Conservation (phyloP, 768 basidiomycete species). For the Pleurotus tuber-regium region DNA sequence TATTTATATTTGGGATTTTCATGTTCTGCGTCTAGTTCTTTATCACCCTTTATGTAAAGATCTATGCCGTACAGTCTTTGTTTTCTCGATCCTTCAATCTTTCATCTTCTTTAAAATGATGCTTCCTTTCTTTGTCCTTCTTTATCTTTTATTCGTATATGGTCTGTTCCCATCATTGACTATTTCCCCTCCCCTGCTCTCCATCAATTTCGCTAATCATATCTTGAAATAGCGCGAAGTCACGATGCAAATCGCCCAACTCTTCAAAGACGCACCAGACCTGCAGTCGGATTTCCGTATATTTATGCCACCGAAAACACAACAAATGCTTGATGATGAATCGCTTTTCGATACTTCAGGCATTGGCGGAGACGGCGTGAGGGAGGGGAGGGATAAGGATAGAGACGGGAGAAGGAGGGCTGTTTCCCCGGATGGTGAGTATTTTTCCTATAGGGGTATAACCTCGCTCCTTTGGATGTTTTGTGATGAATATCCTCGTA, state of each 20-base stretch:
- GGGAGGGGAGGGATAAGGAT: no score
- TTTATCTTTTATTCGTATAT: not conserved
- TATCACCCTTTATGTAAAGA: no score
- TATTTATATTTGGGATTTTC: no score
- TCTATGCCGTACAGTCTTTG: no score
- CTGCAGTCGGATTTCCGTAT: constrained; percentile 70
- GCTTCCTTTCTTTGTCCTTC: no score
- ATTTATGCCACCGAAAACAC: constrained; percentile 67
- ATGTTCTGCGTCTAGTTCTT: no score
- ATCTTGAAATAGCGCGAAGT: constrained; percentile 53
- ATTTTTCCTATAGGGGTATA: no score
- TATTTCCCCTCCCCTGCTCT: constrained; percentile 8
- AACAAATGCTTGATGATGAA: constrained; percentile 47
- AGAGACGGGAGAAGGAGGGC: no score
- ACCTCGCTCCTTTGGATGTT: constrained; percentile 22
- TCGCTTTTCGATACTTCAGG: constrained; percentile 18
- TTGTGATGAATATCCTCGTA: no score
- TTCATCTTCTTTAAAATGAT: no score
- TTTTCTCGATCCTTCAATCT: no score
- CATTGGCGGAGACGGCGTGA: not conserved
- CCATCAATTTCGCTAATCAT: not conserved
- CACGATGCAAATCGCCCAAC: constrained; percentile 58
- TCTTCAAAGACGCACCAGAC: constrained; percentile 78
- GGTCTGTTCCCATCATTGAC: constrained; percentile 4
- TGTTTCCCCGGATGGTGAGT: no score